Evolutionary conservation across 805 yeast species (phyloP), one percentile per base, ranked within the genome.

Genomic region (Lachancea mirantina): DNA sequence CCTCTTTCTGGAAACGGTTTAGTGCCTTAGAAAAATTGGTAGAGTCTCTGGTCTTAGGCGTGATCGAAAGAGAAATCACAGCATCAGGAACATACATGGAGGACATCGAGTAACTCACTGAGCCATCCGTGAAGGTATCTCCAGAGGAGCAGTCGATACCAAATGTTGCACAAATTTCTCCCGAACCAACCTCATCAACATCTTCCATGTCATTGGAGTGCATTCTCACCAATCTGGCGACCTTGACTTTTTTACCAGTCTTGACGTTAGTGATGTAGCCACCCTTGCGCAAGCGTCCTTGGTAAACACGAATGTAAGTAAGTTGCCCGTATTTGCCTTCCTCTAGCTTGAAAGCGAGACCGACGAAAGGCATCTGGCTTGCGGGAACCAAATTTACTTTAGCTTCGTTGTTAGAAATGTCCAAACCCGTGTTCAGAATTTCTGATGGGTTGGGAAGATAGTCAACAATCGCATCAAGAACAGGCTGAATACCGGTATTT

Each of bases 81-180:
- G 99, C 95, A 60, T 92, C 99, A 5, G 99, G 99, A 41, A 92
- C 98, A 64, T 70, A 92, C 98, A 92, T 92, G 4, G 96, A 85
- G 36, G 94, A 77, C 97, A 92, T 89, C 35, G 98, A 78, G 49
- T 83, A 79, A 49, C 77, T 69, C 35, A 77, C 67, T 9, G 71
- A 68, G 34, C 92, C 95, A 46, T 84, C 95, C 28, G 95, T 80
- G 62, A 92, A 92, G 9, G 97, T 85, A 55, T 92, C 98, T 54
- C 99, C 99, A 9, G 98, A 92, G 8, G 97, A 78, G 72, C 99
- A 92, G 61, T 92, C 98, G 47, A 92, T 84, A 64, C 99, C 99
- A 51, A 92, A 92, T 38, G 97, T 89, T 35, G 99, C 99, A 67
- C 99, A 92, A 50, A 92, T 92, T 67, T 92, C 98, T 59, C 99